phyloP scores from a whole-genome alignment of 2,329 filamentous ascomycete genomes.

The Penicillium paneum region DNA sequence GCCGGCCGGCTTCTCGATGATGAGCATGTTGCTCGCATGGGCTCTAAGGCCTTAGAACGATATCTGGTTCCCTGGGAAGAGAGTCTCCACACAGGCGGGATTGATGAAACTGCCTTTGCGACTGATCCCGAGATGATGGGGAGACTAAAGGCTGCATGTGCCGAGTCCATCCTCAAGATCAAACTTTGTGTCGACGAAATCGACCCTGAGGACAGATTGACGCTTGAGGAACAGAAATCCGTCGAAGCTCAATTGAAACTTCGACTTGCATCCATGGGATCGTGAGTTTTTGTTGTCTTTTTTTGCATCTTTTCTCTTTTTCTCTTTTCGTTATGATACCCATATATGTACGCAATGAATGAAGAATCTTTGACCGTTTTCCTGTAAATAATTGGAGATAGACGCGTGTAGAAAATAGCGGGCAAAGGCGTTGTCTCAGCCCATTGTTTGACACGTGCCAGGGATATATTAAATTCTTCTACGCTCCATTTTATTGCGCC shows the following conservation, averaged over 20 bases:
- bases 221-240: background rate
- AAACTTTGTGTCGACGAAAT: background rate
- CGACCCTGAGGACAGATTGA: background rate
- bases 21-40: conserved; percentile 68
- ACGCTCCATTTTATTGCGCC: too few relatives aligned
- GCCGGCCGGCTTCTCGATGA: conserved; percentile 78
- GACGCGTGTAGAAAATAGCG: too few relatives aligned
- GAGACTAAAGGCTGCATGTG: background rate
- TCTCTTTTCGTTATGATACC: background rate
- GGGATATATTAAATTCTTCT: too few relatives aligned
- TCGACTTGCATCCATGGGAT: background rate
- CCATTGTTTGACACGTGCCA: too few relatives aligned
- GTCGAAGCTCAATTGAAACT: background rate
- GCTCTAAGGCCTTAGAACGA: conserved; percentile 43
- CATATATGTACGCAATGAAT: background rate
- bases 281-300: background rate
- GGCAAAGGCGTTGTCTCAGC: too few relatives aligned
- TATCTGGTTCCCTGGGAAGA: background rate
- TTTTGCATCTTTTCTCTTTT: background rate
- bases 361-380: background rate
- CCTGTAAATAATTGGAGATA: too few relatives aligned
- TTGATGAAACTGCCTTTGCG: background rate
- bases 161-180: background rate
- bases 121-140: background rate
- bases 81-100: background rate